phyloP scores from a whole-genome alignment of 805 yeast species.

The Saccharomycopsis sp. region DNA sequence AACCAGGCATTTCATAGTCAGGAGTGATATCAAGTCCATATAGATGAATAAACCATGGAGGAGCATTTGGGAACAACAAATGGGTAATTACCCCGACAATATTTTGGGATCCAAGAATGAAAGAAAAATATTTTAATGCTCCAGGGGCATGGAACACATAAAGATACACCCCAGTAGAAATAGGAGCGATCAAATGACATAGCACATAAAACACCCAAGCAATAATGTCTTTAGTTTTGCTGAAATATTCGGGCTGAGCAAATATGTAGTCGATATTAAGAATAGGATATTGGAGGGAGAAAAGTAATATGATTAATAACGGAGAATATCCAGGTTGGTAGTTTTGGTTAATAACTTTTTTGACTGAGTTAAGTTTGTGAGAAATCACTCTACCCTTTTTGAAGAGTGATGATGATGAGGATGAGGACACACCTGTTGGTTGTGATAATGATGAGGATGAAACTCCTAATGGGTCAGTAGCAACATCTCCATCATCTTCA shows the following conservation, averaged over 20 bases:
- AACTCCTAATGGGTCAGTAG: not conserved
- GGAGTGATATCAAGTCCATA: conserved; percentile 52
- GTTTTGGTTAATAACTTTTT: not conserved
- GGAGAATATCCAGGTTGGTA: conserved; percentile 20
- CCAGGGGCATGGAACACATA: conserved; percentile 67
- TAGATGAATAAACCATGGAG: conserved; percentile 65
- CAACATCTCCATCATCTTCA: not conserved
- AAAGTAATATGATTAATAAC: conserved; percentile 34
- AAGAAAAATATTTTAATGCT: conserved; percentile 44
- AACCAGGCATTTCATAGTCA: conserved; percentile 57
- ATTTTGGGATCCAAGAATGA: conserved; percentile 55
- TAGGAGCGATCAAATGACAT: conserved; percentile 54
- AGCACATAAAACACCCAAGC: conserved; percentile 62
- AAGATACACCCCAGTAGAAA: conserved; percentile 54
- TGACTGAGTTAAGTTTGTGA: not conserved
- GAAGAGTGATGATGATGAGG: not conserved
- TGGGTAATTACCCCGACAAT: conserved; percentile 56
- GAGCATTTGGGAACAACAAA: conserved; percentile 59
- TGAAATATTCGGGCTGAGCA: conserved; percentile 33
- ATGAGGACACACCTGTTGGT: not conserved
- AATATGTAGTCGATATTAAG: conserved; percentile 41
- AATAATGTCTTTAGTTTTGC: conserved; percentile 42
- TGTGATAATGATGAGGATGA: not conserved
- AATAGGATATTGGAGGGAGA: conserved; percentile 41
- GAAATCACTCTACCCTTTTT: not conserved